phyloP scores from a whole-genome alignment of 2,329 filamentous ascomycete genomes.

The Fusarium foetens region DNA sequence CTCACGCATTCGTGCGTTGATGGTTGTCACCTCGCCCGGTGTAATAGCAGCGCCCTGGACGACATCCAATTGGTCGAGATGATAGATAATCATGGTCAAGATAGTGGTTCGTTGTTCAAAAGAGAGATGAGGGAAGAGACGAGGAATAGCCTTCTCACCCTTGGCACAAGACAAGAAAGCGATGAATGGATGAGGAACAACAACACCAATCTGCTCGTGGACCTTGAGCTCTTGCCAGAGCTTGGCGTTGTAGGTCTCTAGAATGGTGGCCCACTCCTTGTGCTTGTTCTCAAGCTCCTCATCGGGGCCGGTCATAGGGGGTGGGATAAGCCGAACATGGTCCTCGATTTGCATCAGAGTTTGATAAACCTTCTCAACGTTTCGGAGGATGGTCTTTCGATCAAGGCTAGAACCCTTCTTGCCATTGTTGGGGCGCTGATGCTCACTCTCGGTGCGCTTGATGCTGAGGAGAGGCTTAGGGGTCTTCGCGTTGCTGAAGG shows the following conservation, averaged over 20 bases:
- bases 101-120: constrained; percentile 95
- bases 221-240: constrained; percentile 92
- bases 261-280: constrained; percentile 72
- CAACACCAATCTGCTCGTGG: constrained; percentile 85
- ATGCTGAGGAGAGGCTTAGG: constrained; percentile 95
- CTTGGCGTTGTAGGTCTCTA: constrained; percentile 77
- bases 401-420: constrained; percentile 69
- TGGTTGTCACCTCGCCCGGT: constrained; percentile 74
- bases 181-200: constrained; percentile 90
- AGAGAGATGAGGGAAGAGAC: constrained; percentile 92
- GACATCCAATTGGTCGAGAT: constrained; percentile 92
- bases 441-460: constrained; percentile 81
- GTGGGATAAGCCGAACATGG: constrained; percentile 82
- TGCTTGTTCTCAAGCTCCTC: constrained; percentile 77
- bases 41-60: constrained; percentile 82
- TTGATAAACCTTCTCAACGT: constrained; percentile 89
- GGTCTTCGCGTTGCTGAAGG: constrained; percentile 98
- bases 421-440: constrained; percentile 61
- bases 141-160: constrained; percentile 94
- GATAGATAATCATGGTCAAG: constrained; percentile 93
- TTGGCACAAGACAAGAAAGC: constrained; percentile 94
- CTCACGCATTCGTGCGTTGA: constrained; percentile 83
- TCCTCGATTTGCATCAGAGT: constrained; percentile 95
- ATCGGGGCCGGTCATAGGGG: constrained; percentile 67
- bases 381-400: constrained; percentile 82